Evolutionary conservation across 306 rosid species (phyloP).

Genomic region (Malus fusca): DNA sequence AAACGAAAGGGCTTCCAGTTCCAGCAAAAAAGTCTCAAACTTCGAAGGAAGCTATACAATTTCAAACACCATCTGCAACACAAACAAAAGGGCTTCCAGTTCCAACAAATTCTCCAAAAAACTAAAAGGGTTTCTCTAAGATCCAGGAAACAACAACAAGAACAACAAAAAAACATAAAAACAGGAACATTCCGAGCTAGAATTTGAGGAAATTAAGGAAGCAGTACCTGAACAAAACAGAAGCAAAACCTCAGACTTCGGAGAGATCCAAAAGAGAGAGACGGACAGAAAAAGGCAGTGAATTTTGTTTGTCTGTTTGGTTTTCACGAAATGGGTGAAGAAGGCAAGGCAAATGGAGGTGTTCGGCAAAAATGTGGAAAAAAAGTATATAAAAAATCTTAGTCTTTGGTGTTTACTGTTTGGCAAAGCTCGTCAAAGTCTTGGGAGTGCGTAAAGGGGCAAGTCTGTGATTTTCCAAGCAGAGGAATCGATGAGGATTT

Average conservation of each 20-base stretch:
- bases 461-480: not conserved
- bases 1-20: slow-evolving; percentile 6
- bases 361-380: not conserved
- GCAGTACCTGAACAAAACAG: not conserved
- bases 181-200: not conserved
- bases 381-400: not conserved
- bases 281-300: not conserved
- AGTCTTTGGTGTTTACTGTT: not conserved
- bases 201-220: not conserved
- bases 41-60: not conserved
- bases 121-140: not conserved
- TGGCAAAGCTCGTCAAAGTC: not conserved
- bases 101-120: not conserved
- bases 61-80: slow-evolving; percentile 21
- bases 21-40: slow-evolving; percentile 12
- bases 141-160: not conserved
- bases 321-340: not conserved
- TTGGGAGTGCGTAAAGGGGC: not conserved
- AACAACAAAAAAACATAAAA: not conserved
- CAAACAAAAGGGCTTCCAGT: not conserved
- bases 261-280: not conserved
- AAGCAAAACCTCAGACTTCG: not conserved
- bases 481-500: not conserved
- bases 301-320: not conserved
- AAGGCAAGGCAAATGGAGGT: not conserved